Base-by-base conservation (phyloP, 495 filamentous ascomycete species). In the Xylaria cubensis region DNA sequence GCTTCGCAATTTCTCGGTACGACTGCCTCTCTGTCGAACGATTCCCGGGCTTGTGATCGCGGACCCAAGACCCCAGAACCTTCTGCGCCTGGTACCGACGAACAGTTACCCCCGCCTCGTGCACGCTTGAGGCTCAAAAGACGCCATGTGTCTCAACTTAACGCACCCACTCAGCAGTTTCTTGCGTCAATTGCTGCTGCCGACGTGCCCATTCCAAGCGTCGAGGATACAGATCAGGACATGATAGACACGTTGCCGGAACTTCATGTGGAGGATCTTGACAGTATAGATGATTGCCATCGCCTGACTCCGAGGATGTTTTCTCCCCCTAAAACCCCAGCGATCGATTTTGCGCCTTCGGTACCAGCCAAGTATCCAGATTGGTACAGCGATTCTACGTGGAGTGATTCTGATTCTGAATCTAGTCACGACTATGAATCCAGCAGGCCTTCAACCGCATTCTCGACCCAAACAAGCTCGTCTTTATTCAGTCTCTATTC, bases 181-280 rank as follows among this genome's bases (percentile, higher is more conserved):
- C 80, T 89, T 4, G 86, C 85, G 10, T 88, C 86, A 4, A 86
- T 89, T 48, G 87, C 85, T 55, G 86, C 87, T 44, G 87, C 86
- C 68, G 85, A 87, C 75, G 77, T 86, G n/a, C 84, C 86, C 41
- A 84, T 88, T 39, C 86, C 86, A 26, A 87, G 85, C 70, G 87
- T 89, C 34, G 86, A 88, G 74, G 77, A 75, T 26, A 70, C 77
- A 48, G 84, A 84, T 72, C 77, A 73, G 36, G 79, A 82, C 41
- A 85, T 82, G 79, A 64, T 71, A 46, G 61, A 74, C 44, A 69
- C 76, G 10, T 75, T 82, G 51, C 75, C 79, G 3, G 69, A 74
- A 32, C 69, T 74, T 39, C 62, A 64, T 15, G 73, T 66, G 15
- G 74, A 77, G 48, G 77, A 79, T 48, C 74, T 81, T 41, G 77